Percentiles rank a stretch among this genome's conserved stretches.
phyloP scores from a whole-genome alignment of 495 filamentous ascomycete genomes.

The Hypoxylon intermedium region DNA sequence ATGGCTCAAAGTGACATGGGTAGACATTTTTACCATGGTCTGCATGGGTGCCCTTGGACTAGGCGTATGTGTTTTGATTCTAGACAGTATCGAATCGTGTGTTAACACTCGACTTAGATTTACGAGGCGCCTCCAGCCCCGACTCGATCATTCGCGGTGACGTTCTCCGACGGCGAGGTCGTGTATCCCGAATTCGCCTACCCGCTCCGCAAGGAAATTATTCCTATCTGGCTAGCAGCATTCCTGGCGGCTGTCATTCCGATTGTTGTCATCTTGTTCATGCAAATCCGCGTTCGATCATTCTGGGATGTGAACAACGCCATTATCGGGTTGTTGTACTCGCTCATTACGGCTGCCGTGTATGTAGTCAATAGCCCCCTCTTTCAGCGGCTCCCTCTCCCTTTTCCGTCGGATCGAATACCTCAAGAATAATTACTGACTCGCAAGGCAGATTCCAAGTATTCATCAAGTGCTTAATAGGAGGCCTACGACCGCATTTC shows the following conservation, averaged over 20 bases:
- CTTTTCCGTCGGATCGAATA: too few species aligned
- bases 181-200: conserved; percentile 68
- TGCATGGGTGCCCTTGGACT: conserved; percentile 63
- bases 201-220: conserved; percentile 65
- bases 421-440: too few species aligned
- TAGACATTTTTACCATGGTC: conserved; percentile 65
- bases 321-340: conserved; percentile 65
- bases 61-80: conserved; percentile 52
- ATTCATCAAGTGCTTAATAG: conserved; percentile 64
- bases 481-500: conserved; percentile 66
- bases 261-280: conserved; percentile 61
- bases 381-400: too few species aligned
- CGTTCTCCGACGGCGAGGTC: conserved; percentile 63
- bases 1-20: conserved; percentile 64
- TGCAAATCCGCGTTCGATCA: conserved; percentile 66
- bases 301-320: conserved; percentile 75
- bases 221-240: conserved; percentile 67
- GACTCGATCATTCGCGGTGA: conserved; percentile 63
- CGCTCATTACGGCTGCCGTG: conserved; percentile 63
- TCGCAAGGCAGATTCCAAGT: too few species aligned
- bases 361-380: too few species aligned
- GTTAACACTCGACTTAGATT: conserved; percentile 47
- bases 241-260: conserved; percentile 63
- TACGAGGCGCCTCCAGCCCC: conserved; percentile 64
- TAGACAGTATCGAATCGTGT: not conserved